phyloP scores from a whole-genome alignment of 2,329 filamentous ascomycete genomes.

The Talaromyces sp. region DNA sequence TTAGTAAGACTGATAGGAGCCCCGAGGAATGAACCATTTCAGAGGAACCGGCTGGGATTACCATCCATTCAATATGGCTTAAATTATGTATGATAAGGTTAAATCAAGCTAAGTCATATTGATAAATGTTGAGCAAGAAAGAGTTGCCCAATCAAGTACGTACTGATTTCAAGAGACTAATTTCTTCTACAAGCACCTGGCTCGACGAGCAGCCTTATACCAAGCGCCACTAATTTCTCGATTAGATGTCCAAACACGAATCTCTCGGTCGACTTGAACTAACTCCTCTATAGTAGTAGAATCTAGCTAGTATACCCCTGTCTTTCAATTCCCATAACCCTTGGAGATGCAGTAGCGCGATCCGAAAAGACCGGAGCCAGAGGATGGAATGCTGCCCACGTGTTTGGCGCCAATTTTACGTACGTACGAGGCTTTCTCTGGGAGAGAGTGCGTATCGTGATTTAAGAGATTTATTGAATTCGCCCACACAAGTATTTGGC shows the following conservation, averaged over 20 bases:
- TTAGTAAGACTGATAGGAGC: background rate
- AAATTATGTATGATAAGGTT: background rate
- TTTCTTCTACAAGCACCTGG: background rate
- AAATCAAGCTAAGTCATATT: background rate
- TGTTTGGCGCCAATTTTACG: conserved; percentile 5
- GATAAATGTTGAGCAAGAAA: background rate
- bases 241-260: background rate
- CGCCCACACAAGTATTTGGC: background rate
- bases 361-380: conserved; percentile 1
- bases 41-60: background rate
- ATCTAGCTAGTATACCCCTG: background rate
- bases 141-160: no score
- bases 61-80: background rate
- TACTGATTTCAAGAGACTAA: background rate
- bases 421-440: background rate
- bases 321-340: background rate
- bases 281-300: background rate
- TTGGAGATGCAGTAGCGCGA: conserved; percentile 14
- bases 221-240: background rate
- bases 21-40: background rate
- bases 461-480: background rate
- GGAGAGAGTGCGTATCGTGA: background rate
- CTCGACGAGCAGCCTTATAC: background rate
- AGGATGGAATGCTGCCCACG: conserved; percentile 14
- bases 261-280: background rate